phyloP scores from a whole-genome alignment of 2,329 filamentous ascomycete genomes.

The Immersiporthe knoxdaviesiana region DNA sequence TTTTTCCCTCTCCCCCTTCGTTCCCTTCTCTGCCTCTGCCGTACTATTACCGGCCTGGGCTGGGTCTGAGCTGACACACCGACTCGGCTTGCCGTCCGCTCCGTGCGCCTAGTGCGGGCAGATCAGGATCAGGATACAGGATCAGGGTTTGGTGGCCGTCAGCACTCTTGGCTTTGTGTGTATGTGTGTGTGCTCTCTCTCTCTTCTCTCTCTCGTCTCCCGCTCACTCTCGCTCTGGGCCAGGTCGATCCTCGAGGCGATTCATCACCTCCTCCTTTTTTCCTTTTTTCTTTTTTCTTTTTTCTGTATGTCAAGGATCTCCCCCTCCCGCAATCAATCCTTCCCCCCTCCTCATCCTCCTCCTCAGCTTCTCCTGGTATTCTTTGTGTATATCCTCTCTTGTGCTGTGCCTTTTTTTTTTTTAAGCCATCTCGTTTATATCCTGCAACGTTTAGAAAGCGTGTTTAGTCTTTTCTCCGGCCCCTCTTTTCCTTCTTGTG shows the following conservation, averaged over 20 bases:
- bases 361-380: background rate
- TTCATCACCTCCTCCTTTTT: background rate
- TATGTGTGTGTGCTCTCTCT: too few species aligned
- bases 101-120: slow-evolving; percentile 20
- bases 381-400: slow-evolving; percentile 12
- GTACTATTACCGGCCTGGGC: slow-evolving; percentile 13
- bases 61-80: slow-evolving; percentile 15
- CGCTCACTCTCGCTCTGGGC: background rate
- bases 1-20: background rate
- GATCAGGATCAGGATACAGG: slow-evolving; percentile 5
- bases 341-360: background rate
- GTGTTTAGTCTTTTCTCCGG: background rate
- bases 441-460: background rate
- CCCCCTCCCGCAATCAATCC: slow-evolving; percentile 6
- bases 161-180: background rate
- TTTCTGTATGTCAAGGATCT: background rate
- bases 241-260: background rate
- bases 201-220: background rate
- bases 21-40: slow-evolving; percentile 4
- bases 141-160: slow-evolving; percentile 5
- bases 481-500: background rate
- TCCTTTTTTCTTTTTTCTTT: background rate
- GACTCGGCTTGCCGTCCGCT: slow-evolving; percentile 22
- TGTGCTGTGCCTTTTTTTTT: background rate
- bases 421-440: background rate